A percentile compares a stretch with the other conserved stretches of the same genome.
Conservation (phyloP, 805 yeast species). For the Cephaloascus albidus region DNA sequence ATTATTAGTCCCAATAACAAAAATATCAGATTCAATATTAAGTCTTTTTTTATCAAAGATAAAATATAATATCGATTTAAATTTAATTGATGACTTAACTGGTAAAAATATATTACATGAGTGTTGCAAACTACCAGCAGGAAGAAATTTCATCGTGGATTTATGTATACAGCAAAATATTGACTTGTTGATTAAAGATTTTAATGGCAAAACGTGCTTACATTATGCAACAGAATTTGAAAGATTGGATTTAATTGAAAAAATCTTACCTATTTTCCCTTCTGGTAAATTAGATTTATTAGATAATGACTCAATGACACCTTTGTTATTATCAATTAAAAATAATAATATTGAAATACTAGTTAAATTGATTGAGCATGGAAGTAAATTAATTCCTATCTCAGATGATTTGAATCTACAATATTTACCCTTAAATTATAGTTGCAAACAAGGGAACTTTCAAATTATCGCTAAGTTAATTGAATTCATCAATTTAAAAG, state of each 20-base stretch:
- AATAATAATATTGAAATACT: slow-evolving; percentile 44
- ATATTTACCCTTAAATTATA: slow-evolving; percentile 73
- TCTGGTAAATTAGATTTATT: slow-evolving; percentile 33
- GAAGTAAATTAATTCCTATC: slow-evolving; percentile 29
- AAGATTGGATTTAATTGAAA: slow-evolving; percentile 30
- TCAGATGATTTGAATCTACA: slow-evolving; percentile 44
- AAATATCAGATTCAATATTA: not conserved
- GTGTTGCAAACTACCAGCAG: slow-evolving; percentile 17
- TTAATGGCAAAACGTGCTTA: slow-evolving; percentile 71
- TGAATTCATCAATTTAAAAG: slow-evolving; percentile 14
- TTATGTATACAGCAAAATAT: not conserved
- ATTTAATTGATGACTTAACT: slow-evolving; percentile 22
- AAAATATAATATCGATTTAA: not conserved
- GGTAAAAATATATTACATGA: slow-evolving; percentile 75
- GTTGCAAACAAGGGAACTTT: slow-evolving; percentile 77
- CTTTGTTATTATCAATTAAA: slow-evolving; percentile 71
- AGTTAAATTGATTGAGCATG: slow-evolving; percentile 19
- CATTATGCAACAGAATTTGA: slow-evolving; percentile 74
- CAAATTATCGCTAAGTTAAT: slow-evolving; percentile 60
- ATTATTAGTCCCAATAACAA: not conserved
- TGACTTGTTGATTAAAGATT: slow-evolving; percentile 32
- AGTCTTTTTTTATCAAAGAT: not conserved
- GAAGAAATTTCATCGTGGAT: not conserved
- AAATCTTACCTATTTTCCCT: slow-evolving; percentile 29
- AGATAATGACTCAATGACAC: slow-evolving; percentile 75